Base-by-base conservation (phyloP, 495 filamentous ascomycete species). In the Penicillium canariense region DNA sequence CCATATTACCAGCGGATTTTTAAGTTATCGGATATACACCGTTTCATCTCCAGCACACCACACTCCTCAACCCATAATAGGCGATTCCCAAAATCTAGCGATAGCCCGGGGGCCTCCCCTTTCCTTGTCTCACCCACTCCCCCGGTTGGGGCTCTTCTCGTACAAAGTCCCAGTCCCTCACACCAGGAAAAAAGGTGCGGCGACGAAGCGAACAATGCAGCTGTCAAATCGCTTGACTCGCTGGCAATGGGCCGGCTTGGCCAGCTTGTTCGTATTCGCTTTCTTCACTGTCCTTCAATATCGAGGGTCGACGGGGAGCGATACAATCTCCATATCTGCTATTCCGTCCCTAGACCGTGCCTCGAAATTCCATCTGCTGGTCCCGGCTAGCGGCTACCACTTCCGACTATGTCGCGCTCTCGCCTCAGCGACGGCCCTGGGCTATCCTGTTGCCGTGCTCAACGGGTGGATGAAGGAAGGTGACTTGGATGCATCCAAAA, bases 401-500 rank as follows among this genome's bases (percentile, higher is more conserved):
- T 48, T 48, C 14, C 57, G 48, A 42, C 42, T 60, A 42, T 60
- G 57, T 43, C 48, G 57, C 15, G 48, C 52, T 0, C 28, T 60
- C n/a, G 52, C 52, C 7, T 55, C 52, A 2, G 52, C 52, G 14
- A 52, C 40, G 3, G 46, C 55, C 15, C 48, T 60, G 34, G 58
- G 58, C 3, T 60, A 60, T 23, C 52, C 58, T 0, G 49, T 52
- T 7, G 40, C 58, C 3, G 53, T 56, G 15, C 43, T 60, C 25
- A 60, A 56, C 28, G 58, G 58, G n/a, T 60, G 58, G 58, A 56
- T 43, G 22, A 48, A 60, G 25, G 35, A 54, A 15, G 58, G 52
- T 2, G 58, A 56, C 14, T 25, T 60, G 26, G 58, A 60, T 39
- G 58, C 58, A 1, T 48, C 52, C 9, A 47, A 52, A 20, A 55